Conservation (phyloP, 2,329 filamentous ascomycete genomes). For the Trichoderma sp. region DNA sequence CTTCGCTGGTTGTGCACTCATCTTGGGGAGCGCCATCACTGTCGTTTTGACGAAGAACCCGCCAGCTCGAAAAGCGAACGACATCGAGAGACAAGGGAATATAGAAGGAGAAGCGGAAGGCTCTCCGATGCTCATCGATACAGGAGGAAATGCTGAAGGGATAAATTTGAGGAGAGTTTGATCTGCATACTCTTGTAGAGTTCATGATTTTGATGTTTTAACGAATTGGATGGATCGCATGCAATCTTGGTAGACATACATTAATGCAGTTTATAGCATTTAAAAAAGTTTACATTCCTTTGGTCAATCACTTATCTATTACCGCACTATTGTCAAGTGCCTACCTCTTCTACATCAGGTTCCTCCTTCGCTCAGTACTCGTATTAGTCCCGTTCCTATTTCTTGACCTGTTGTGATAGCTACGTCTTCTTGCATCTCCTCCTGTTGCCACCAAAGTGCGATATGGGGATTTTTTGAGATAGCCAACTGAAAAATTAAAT, state of each 20-base stretch:
- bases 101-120: slow-evolving; percentile 36
- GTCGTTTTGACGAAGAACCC: slow-evolving; percentile 46
- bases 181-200: background rate
- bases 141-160: slow-evolving; percentile 29
- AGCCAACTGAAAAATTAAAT: background rate
- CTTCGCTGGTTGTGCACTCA: slow-evolving; percentile 50
- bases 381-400: too few relatives aligned
- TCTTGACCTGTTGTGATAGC: background rate
- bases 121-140: slow-evolving; percentile 41
- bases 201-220: background rate
- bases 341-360: too few relatives aligned
- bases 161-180: slow-evolving; percentile 16
- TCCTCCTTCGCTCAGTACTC: too few relatives aligned
- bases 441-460: background rate
- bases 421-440: background rate
- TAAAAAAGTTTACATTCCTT: background rate
- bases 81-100: slow-evolving; percentile 36
- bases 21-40: slow-evolving; percentile 53
- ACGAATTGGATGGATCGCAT: background rate
- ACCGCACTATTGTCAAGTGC: background rate
- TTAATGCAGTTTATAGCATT: background rate
- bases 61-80: slow-evolving; percentile 31
- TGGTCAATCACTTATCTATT: background rate
- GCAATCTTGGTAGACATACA: background rate
- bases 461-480: background rate